These are phyloP conservation scores for Monosporascus sp. DNA, from an alignment of 2,329 filamentous ascomycete genomes.

Conservation along the genomic window DNA sequence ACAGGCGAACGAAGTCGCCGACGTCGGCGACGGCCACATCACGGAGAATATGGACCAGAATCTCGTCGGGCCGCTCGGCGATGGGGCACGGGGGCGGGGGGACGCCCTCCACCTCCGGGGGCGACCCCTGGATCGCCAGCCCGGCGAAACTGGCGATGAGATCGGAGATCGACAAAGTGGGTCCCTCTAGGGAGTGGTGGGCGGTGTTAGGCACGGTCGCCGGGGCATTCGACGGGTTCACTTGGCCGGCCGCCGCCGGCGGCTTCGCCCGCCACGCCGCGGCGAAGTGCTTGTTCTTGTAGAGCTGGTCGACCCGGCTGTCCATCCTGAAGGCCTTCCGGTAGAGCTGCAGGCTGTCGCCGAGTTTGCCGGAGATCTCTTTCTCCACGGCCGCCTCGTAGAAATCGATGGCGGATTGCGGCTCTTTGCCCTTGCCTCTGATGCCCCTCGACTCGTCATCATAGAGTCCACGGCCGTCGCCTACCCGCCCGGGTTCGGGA, in stretches of 20 bases:
- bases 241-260: conserved; percentile 12
- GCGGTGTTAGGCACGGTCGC: conserved; percentile 47
- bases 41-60: conserved; percentile 72
- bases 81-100: conserved; percentile 76
- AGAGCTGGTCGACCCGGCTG: conserved; percentile 73
- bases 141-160: conserved; percentile 72
- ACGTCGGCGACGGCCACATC: conserved; percentile 71
- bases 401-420: conserved; percentile 70
- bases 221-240: conserved; percentile 38
- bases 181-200: conserved; percentile 51
- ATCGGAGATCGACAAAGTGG: conserved; percentile 53
- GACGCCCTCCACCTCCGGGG: conserved; percentile 66
- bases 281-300: conserved; percentile 89
- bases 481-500: conserved; percentile 11
- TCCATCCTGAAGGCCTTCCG: conserved; percentile 91
- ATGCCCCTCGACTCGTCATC: conserved; percentile 5
- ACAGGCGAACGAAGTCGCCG: conserved; percentile 67
- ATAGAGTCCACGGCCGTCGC: conserved; percentile 12
- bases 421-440: conserved; percentile 19
- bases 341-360: conserved; percentile 84
- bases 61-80: conserved; percentile 71
- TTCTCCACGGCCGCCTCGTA: conserved; percentile 89
- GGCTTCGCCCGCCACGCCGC: conserved; percentile 47
- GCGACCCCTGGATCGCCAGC: conserved; percentile 61
- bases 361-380: conserved; percentile 77